These are phyloP conservation scores for Solanum pinnatisectum DNA, from an alignment of 257 asterid genomes.

Conservation along the genomic window DNA sequence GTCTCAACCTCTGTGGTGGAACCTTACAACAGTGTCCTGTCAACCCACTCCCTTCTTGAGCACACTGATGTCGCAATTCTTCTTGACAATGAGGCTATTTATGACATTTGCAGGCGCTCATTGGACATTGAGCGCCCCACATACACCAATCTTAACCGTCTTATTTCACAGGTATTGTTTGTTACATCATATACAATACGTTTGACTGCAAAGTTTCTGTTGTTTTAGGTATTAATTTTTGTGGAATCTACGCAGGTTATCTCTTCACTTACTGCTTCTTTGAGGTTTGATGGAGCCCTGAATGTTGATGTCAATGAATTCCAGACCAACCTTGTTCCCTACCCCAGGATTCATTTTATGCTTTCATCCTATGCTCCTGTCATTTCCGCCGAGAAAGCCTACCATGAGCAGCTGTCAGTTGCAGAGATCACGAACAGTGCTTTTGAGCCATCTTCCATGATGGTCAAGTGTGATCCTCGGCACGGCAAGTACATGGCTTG, in stretches of 20 bases:
- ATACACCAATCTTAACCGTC: slow-evolving; percentile 20
- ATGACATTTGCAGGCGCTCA: slow-evolving; percentile 3
- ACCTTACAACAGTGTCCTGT: slow-evolving; percentile 21
- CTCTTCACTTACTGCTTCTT: slow-evolving; percentile 18
- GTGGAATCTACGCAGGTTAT: slow-evolving; percentile 7
- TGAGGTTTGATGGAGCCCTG: slow-evolving; percentile 22
- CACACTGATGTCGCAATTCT: slow-evolving; percentile 19
- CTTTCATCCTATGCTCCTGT: slow-evolving; percentile 17
- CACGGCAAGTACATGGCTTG: slow-evolving; percentile 21
- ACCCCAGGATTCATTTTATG: slow-evolving; percentile 13
- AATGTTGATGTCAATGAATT: slow-evolving; percentile 18
- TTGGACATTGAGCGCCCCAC: slow-evolving; percentile 14
- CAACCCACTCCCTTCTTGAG: slow-evolving; percentile 20
- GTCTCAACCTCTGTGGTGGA: slow-evolving; percentile 20
- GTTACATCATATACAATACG: neutral
- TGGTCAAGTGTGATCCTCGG: slow-evolving; percentile 20
- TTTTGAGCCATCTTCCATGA: slow-evolving; percentile 20
- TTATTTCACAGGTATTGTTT: slow-evolving; percentile 10
- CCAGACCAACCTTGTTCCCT: slow-evolving; percentile 23
- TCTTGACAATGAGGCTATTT: slow-evolving; percentile 1
- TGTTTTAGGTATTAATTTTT: neutral
- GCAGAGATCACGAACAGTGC: slow-evolving; percentile 19
- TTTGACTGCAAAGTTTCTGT: neutral
- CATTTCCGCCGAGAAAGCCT: slow-evolving; percentile 14
- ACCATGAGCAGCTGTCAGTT: slow-evolving; percentile 16